Percentiles rank a stretch among this genome's conserved stretches.
These are phyloP conservation scores for Zygosaccharomyces kombuchaensis DNA, from an alignment of 805 yeast species.

Conservation along the genomic window DNA sequence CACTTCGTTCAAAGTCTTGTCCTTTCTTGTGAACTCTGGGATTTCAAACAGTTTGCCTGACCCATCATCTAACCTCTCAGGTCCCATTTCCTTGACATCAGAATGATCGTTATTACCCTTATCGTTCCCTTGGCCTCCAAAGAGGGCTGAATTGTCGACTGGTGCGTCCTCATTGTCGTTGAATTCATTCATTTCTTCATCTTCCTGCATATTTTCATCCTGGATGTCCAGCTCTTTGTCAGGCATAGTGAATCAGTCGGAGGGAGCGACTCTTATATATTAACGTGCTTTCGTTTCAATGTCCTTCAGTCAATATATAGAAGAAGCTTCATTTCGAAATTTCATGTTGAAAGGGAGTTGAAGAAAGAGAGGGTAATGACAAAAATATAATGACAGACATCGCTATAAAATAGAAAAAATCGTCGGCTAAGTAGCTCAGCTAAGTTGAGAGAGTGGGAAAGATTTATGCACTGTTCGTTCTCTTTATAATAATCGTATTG, in stretches of 20 bases:
- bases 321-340: no score
- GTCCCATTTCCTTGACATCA: conserved; percentile 21
- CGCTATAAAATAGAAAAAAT: no score
- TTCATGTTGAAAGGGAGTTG: no score
- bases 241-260: conserved; percentile 4
- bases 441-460: no score
- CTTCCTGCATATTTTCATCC: conserved; percentile 17
- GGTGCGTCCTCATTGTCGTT: conserved; percentile 35
- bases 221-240: conserved; percentile 9
- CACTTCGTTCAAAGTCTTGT: conserved; percentile 78
- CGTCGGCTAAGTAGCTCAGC: no score
- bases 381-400: no score
- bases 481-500: no score
- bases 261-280: background rate
- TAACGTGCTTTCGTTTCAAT: no score
- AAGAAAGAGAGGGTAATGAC: no score
- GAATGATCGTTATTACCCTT: conserved; percentile 15
- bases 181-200: conserved; percentile 35
- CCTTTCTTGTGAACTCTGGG: conserved; percentile 70
- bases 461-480: no score
- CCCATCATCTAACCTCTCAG: conserved; percentile 26
- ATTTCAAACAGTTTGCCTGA: conserved; percentile 42
- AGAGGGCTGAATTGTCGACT: conserved; percentile 22
- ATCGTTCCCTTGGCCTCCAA: conserved; percentile 14
- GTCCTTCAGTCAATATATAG: no score